Conservation (phyloP, 2,329 filamentous ascomycete genomes). For the Cladophialophora chaetospira region DNA sequence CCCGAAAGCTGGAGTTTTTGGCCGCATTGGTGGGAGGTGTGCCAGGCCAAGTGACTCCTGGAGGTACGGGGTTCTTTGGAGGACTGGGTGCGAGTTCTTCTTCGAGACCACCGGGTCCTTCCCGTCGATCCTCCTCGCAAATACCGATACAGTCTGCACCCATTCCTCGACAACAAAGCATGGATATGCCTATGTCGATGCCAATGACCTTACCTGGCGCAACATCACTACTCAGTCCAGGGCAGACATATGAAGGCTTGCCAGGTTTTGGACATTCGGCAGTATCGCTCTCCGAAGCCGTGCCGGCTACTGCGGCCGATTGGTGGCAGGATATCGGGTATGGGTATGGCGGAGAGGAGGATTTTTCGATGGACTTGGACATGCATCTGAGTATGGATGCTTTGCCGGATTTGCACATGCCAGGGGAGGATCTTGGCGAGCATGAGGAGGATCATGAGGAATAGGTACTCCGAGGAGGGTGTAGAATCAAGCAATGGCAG, state of each 20-base stretch:
- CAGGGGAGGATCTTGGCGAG: constrained; percentile 69
- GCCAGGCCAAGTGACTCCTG: background rate
- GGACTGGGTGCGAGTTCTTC: background rate
- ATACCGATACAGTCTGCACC: background rate
- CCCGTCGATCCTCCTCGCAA: constrained; percentile 2
- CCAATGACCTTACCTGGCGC: background rate
- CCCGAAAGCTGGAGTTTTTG: constrained; percentile 11
- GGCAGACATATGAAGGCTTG: background rate
- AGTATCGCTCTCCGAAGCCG: background rate
- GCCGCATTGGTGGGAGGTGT: constrained; percentile 3
- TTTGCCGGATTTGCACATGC: background rate
- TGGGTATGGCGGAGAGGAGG: background rate
- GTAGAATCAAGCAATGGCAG: background rate
- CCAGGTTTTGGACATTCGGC: background rate
- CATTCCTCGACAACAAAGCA: background rate
- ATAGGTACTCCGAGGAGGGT: constrained; percentile 72
- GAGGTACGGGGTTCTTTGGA: background rate
- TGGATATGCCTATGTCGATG: background rate
- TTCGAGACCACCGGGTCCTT: background rate
- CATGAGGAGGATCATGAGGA: constrained; percentile 67
- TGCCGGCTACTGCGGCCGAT: background rate
- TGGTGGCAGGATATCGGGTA: constrained; percentile 14
- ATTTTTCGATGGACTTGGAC: constrained; percentile 9
- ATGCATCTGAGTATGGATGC: constrained; percentile 5
- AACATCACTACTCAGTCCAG: background rate